Evolutionary conservation across 768 basidiomycete genomes (phyloP).

Genomic region (Hemileccinum impolitum): DNA sequence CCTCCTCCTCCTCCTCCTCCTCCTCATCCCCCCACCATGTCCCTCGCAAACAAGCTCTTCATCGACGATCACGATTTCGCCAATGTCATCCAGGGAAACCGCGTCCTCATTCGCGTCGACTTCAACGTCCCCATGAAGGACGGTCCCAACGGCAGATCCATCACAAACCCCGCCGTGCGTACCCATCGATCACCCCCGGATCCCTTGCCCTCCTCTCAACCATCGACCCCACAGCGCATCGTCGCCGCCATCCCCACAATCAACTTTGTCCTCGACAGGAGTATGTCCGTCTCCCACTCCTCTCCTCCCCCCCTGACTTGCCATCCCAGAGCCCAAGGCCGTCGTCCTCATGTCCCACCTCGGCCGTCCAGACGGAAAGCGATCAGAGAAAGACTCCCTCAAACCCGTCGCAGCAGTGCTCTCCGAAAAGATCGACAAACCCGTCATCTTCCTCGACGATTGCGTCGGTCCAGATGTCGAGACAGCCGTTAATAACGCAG

Average conservation of each 20-base stretch:
- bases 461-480: conserved; percentile 87
- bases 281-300: conserved; percentile 34
- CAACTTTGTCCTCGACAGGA: conserved; percentile 85
- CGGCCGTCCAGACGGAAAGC: conserved; percentile 93
- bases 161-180: conserved; percentile 95
- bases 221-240: conserved; percentile 66
- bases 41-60: conserved; percentile 90
- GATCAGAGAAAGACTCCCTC: conserved; percentile 85
- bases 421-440: conserved; percentile 37
- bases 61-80: conserved; percentile 71
- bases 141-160: conserved; percentile 68
- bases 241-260: conserved; percentile 96
- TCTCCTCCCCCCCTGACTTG: background rate
- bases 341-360: conserved; percentile 98
- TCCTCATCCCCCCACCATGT: conserved; percentile 60
- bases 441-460: conserved; percentile 79
- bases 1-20: background rate
- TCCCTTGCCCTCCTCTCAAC: conserved; percentile 2
- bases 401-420: conserved; percentile 80
- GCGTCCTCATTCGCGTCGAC: conserved; percentile 92
- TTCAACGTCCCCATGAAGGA: conserved; percentile 94
- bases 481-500: conserved; percentile 58
- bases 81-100: conserved; percentile 71
- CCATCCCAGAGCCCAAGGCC: conserved; percentile 61
- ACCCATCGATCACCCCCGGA: conserved; percentile 13